phyloP scores from a whole-genome alignment of 2,329 filamentous ascomycete species.

The Ophioceras dolichostomum region DNA sequence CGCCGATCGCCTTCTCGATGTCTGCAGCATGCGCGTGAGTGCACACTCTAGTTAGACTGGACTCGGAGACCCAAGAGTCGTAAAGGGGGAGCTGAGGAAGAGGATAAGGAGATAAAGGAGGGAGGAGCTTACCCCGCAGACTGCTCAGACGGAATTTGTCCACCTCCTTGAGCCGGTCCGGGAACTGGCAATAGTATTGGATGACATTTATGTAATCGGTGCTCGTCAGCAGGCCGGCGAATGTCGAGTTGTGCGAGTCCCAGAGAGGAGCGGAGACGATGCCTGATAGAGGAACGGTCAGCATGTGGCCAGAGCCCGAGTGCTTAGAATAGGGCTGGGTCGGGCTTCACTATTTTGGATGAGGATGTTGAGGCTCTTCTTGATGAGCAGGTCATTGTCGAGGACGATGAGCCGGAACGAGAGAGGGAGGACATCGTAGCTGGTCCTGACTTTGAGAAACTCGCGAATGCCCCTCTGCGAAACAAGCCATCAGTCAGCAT shows the following conservation, averaged over 20 bases:
- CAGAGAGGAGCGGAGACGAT: conserved; percentile 96
- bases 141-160: conserved; percentile 91
- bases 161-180: conserved; percentile 76
- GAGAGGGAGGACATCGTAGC: conserved; percentile 93
- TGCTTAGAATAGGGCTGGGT: too few species aligned
- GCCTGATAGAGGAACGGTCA: conserved; percentile 37
- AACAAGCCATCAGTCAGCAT: neutral
- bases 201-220: conserved; percentile 98
- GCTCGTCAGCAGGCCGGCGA: conserved; percentile 86
- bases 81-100: too few species aligned
- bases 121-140: conserved; percentile 60
- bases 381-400: conserved; percentile 88
- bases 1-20: conserved; percentile 88
- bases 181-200: conserved; percentile 97
- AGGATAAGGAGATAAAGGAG: too few species aligned
- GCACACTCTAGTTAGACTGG: too few species aligned
- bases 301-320: too few species aligned
- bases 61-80: too few species aligned
- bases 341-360: conserved; percentile 70
- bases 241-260: conserved; percentile 87
- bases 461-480: conserved; percentile 42
- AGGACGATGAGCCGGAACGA: conserved; percentile 94
- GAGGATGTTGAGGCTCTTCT: conserved; percentile 91
- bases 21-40: conserved; percentile 53
- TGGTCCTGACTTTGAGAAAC: conserved; percentile 91